These are phyloP conservation scores for Linanthus parryae DNA, from an alignment of 148 eudicot species.

Conservation along the genomic window DNA sequence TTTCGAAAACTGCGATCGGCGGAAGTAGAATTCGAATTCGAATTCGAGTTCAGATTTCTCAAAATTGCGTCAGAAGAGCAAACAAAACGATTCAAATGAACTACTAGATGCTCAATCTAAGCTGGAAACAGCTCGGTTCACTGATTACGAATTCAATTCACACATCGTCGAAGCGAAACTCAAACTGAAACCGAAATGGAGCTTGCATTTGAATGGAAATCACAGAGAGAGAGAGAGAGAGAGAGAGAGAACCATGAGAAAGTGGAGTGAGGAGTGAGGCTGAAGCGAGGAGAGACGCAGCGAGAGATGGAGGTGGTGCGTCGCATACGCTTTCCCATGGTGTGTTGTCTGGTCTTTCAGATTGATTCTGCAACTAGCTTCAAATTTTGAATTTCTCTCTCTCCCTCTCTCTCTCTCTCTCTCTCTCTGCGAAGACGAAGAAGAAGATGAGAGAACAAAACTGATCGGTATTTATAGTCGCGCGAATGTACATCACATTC, in stretches of 20 bases:
- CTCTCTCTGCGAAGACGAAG: no score
- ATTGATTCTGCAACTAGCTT: no score
- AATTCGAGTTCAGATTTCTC: no score
- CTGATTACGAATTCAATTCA: not conserved
- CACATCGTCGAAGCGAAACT: not conserved
- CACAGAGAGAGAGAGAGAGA: conserved; percentile 12
- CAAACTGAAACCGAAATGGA: not conserved
- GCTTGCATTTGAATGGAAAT: not conserved
- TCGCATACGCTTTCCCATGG: conserved; percentile 77
- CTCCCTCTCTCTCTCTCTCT: no score
- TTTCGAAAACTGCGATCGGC: no score
- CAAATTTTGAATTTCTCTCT: not conserved
- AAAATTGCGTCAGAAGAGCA: no score
- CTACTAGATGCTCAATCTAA: not conserved
- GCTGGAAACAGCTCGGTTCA: not conserved
- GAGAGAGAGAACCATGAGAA: conserved; percentile 55
- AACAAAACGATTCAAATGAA: not conserved
- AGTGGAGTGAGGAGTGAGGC: conserved; percentile 33
- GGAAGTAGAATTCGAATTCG: no score
- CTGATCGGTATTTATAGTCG: conserved; percentile 3
- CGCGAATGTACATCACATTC: conserved; percentile 1
- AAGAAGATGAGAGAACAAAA: no score
- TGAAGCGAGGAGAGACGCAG: conserved; percentile 62
- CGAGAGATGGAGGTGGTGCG: conserved; percentile 46
- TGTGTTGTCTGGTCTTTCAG: conserved; percentile 2